phyloP scores from a whole-genome alignment of 1,284 basidiomycete genomes.

The Sutorius eximius region DNA sequence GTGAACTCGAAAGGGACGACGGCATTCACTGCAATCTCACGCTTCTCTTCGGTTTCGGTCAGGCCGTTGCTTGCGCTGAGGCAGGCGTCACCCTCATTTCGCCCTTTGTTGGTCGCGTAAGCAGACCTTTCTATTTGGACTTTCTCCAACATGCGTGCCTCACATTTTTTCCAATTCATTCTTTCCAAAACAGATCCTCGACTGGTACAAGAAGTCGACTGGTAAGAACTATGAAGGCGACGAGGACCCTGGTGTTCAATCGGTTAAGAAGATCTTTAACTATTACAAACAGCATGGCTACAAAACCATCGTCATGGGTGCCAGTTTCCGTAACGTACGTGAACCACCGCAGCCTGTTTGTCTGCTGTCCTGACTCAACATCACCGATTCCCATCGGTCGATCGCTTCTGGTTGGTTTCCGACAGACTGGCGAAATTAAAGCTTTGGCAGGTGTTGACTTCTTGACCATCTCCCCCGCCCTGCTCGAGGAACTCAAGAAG shows the following conservation, averaged over 20 bases:
- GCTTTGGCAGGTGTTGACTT: constrained; percentile 95
- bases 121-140: constrained; percentile 32
- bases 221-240: constrained; percentile 86
- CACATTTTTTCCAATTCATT: constrained; percentile 9
- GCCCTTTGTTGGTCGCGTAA: constrained; percentile 95
- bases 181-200: constrained; percentile 66
- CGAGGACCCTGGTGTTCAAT: constrained; percentile 95
- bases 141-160: constrained; percentile 15
- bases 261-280: constrained; percentile 96
- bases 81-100: constrained; percentile 98
- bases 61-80: constrained; percentile 98
- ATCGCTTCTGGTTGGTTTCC: constrained; percentile 28
- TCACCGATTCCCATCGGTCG: constrained; percentile 1
- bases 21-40: constrained; percentile 99
- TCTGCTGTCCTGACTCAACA: constrained; percentile 3
- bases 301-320: constrained; percentile 99
- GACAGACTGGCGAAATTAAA: constrained; percentile 87
- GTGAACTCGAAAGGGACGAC: constrained; percentile 90
- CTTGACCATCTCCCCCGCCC: constrained; percentile 89
- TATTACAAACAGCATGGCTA: constrained; percentile 99
- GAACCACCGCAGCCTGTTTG: constrained; percentile 2
- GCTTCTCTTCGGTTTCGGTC: constrained; percentile 96
- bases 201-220: constrained; percentile 94
- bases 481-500: constrained; percentile 92
- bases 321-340: constrained; percentile 94